Percentiles rank a stretch among this genome's conserved stretches.
Conservation (phyloP, 768 basidiomycete species). For the Guyanaporus albipodus region DNA sequence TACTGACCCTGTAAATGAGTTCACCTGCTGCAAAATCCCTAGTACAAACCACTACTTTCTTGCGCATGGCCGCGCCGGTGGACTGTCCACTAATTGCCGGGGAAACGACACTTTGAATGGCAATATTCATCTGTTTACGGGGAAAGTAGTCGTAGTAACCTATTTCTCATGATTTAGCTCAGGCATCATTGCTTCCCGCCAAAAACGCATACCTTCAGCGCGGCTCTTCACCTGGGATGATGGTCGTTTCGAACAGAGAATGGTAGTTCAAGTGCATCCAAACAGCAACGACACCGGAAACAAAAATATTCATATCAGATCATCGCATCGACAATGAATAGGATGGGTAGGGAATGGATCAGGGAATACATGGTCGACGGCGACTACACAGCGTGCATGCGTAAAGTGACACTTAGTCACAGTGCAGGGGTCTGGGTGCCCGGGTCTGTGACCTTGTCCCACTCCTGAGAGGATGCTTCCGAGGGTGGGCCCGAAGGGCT, state of each 20-base stretch:
- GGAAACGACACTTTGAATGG: constrained; percentile 40
- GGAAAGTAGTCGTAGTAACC: constrained; percentile 80
- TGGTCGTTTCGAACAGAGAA: constrained; percentile 10
- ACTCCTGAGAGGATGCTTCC: constrained; percentile 85
- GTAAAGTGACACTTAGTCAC: constrained; percentile 31
- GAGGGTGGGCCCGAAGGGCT: constrained; percentile 75
- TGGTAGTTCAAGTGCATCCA: constrained; percentile 15
- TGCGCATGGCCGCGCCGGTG: constrained; percentile 28
- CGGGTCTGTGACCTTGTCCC: constrained; percentile 83
- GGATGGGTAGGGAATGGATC: constrained; percentile 18
- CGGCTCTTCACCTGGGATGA: constrained; percentile 54
- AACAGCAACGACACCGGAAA: constrained; percentile 17
- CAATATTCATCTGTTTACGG: constrained; percentile 65
- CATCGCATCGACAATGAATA: constrained; percentile 25
- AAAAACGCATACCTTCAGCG: constrained; percentile 67
- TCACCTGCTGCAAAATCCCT: constrained; percentile 71
- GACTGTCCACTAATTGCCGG: constrained; percentile 15
- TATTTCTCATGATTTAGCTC: constrained; percentile 31
- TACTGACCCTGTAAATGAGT: constrained; percentile 66
- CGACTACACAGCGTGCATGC: constrained; percentile 32
- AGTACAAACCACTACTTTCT: constrained; percentile 56
- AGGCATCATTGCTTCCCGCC: constrained; percentile 3
- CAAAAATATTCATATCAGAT: constrained; percentile 60
- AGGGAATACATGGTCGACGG: constrained; percentile 26
- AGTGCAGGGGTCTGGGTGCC: constrained; percentile 50